Evolutionary conservation across 1,284 basidiomycete species (phyloP), one percentile per base, ranked within the genome.

Genomic region (Sanghuangporus sanghuang): DNA sequence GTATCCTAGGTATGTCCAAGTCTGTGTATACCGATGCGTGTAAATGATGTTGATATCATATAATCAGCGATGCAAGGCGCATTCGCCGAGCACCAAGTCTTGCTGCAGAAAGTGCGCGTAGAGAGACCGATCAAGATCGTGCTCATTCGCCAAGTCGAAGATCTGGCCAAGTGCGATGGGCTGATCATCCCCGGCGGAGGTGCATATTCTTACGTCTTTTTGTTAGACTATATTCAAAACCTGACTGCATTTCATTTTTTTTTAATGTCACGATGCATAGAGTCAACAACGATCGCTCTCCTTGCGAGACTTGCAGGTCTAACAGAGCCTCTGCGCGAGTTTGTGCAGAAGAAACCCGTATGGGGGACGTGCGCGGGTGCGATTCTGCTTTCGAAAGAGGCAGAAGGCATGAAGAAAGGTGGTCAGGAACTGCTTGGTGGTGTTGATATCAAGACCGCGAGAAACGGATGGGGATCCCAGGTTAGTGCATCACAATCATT

Each of bases 291-390:
- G 1, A 98, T 98, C 67, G 90, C 92, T 0, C 79, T 98, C 35
- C 82, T 98, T 1, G 90, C 93, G 2, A 84, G 85, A 49, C 82
- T 93, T 1, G 85, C 89, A 0, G 92, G 92, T 0, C 81, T 99
- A 50, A 75, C 95, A 11, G 87, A 92, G 32, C 93, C 93, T 1
- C 80, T 99, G 5, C 82, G 85, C 48, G 81, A 83, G 49, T 98
- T 89, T 76, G 78, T 80, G 61, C 79, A 76, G 71, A 79, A 73
- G 0, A 92, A 89, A 69, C 88, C 93, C 0, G 86, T 96, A 0
- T 99, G 95, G 93, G 96, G 96, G 2, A 98, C 96, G 0, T 99
- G 96, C 74, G 96, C 96, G 0, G 96, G 96, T 18, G 96, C 96
- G 68, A 98, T 99, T 68, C 80, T 98, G 57, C 84, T 98, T 50